A percentile compares a stretch with the other conserved stretches of the same genome.
Conservation (phyloP, 179 eudicot species). For the Actinidia chinensis region DNA sequence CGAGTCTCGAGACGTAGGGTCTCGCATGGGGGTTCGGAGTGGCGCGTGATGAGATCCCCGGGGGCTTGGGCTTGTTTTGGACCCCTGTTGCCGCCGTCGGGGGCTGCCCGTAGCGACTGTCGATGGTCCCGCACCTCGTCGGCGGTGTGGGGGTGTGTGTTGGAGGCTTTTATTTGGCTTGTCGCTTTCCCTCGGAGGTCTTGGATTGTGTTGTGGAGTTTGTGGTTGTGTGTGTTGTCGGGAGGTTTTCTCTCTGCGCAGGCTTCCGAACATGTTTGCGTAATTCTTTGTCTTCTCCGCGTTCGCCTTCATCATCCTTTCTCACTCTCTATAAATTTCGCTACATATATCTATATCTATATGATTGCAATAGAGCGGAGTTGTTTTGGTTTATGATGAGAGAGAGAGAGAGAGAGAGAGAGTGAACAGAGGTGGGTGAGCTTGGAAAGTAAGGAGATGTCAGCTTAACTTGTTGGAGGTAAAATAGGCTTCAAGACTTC, state of each 20-base stretch:
- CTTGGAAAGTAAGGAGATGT: slow-evolving; percentile 24
- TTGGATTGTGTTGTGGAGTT: background rate
- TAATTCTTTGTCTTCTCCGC: slow-evolving; percentile 22
- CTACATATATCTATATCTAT: background rate
- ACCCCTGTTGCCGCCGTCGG: slow-evolving; percentile 75
- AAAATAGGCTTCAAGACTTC: slow-evolving; percentile 12
- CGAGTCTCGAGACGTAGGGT: slow-evolving; percentile 67
- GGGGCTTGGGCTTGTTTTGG: slow-evolving; percentile 89
- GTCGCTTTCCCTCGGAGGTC: too few relatives aligned
- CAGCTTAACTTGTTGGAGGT: slow-evolving; percentile 17
- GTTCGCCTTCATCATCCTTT: slow-evolving; percentile 38
- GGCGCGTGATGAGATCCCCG: slow-evolving; percentile 61
- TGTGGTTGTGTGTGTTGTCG: slow-evolving; percentile 7
- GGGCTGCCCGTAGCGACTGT: slow-evolving; percentile 49
- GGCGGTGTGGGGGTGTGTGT: too few relatives aligned
- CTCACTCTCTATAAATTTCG: background rate
- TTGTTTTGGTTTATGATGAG: background rate
- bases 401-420: background rate
- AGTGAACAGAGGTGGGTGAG: slow-evolving; percentile 21
- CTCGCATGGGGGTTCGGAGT: slow-evolving; percentile 61
- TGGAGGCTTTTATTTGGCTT: too few relatives aligned
- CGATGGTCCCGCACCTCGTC: slow-evolving; percentile 44
- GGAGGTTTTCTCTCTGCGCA: slow-evolving; percentile 20
- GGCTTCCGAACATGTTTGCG: slow-evolving; percentile 24
- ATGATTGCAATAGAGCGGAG: background rate